Base-by-base conservation (phyloP, 2,329 filamentous ascomycete genomes). In the Xylaria sp. region DNA sequence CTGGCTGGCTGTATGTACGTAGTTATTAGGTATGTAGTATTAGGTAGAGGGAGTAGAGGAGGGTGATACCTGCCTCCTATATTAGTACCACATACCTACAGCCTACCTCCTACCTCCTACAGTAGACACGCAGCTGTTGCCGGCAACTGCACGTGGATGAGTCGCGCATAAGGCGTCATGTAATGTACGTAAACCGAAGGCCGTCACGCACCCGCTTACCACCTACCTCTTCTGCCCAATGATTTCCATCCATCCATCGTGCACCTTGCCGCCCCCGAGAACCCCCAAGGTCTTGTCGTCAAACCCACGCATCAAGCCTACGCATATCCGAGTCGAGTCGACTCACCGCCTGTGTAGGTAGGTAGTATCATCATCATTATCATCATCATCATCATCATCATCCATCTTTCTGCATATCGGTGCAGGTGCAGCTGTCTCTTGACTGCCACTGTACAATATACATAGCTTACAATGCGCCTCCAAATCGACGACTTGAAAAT, bases 181-280 rank as follows among this genome's bases (percentile, higher is more conserved):
- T 39, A 25, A 23, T 41, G n/a, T 36, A 41, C 34, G 57, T 28
- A 59, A 57, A 57, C 36, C 36, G 55, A 25, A 20, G 34, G 36
- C 36, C 39, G 55, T 45, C 39, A 58, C 55, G 23, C 39, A 43
- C 36, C 32, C 45, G 23, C 58, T 64, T 50, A 53, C 43, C 57
- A 61, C 60, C 60, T 56, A 20, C 62, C 50, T 60, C 48, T 60
- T 56, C 56, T 30, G 41, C 48, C 60, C 32, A 48, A 60, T 64
- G 39, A 28, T 39, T 60, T 20, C 15, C 5, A 10, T 28, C 15
- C 5, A 10, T 28, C 25, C 52, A 68, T 65, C 61, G 66, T 65
- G 36, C 52, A 59, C 57, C 62, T 68, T 50, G 66, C 48, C 58
- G 66, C 36, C 57, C 50, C 15, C 23, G 20, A 41, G n/a, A 57